phyloP scores from a whole-genome alignment of 2,329 filamentous ascomycete genomes.

The Gaeumannomyces tritici region DNA sequence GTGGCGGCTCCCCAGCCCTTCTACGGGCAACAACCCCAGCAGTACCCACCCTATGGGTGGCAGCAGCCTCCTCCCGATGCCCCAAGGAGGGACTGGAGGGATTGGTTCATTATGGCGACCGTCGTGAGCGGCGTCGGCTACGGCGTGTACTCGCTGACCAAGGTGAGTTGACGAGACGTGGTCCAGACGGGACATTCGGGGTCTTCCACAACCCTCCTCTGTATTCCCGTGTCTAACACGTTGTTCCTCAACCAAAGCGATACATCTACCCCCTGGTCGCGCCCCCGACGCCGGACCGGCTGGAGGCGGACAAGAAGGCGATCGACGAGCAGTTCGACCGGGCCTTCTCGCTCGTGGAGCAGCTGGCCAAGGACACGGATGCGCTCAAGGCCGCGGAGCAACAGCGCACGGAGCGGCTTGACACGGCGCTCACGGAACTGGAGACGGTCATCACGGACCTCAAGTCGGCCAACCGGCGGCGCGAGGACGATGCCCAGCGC shows the following conservation, averaged over 20 bases:
- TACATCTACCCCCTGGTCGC: conserved; percentile 88
- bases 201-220: no score
- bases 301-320: conserved; percentile 86
- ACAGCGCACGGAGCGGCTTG: conserved; percentile 72
- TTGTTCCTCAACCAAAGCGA: conserved; percentile 41
- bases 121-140: conserved; percentile 85
- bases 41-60: conserved; percentile 43
- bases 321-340: conserved; percentile 92
- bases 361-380: conserved; percentile 83
- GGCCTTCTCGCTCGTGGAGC: conserved; percentile 84
- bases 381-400: conserved; percentile 80
- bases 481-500: conserved; percentile 80
- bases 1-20: conserved; percentile 22
- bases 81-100: conserved; percentile 86
- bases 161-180: conserved; percentile 39
- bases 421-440: conserved; percentile 71
- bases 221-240: neutral
- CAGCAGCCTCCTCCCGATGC: conserved; percentile 46
- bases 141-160: conserved; percentile 77
- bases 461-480: conserved; percentile 68
- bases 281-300: conserved; percentile 84
- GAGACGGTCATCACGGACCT: conserved; percentile 74
- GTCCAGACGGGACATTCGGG: no score
- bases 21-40: conserved; percentile 35
- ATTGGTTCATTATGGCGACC: conserved; percentile 99